Conservation (phyloP, 1,284 basidiomycete genomes). For the Stereum hirsutum region DNA sequence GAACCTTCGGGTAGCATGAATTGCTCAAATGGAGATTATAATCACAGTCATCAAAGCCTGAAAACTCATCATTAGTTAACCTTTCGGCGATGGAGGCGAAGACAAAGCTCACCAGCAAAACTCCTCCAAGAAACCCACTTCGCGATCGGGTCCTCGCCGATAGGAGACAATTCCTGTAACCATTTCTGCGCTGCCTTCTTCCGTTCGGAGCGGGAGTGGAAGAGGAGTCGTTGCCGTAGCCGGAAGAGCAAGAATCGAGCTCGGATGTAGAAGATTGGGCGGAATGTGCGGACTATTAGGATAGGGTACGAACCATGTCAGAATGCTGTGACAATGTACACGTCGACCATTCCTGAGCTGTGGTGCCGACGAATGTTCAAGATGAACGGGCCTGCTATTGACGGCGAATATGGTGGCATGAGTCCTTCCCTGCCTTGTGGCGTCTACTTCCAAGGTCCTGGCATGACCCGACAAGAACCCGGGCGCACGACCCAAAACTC, state of each 20-base stretch:
- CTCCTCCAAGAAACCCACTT: slow-evolving; percentile 27
- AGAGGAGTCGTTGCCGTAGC: slow-evolving; percentile 28
- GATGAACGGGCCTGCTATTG: no score
- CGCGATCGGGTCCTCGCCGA: slow-evolving; percentile 51
- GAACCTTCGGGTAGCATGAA: slow-evolving; percentile 66
- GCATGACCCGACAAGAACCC: no score
- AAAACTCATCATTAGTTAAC: neutral
- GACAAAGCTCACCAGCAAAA: slow-evolving; percentile 44
- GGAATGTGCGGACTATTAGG: slow-evolving; percentile 45
- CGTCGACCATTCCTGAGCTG: no score
- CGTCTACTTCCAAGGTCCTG: no score
- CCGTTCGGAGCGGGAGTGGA: slow-evolving; percentile 25
- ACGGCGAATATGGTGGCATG: no score
- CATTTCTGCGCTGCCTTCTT: slow-evolving; percentile 25
- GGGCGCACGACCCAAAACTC: no score
- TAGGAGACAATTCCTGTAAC: slow-evolving; percentile 36
- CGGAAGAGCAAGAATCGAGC: slow-evolving; percentile 26
- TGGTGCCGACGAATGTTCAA: no score
- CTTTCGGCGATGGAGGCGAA: slow-evolving; percentile 18
- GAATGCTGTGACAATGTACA: neutral
- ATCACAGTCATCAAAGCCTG: slow-evolving; percentile 63
- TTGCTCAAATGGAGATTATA: slow-evolving; percentile 69
- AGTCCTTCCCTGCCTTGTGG: no score
- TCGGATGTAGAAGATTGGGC: slow-evolving; percentile 32
- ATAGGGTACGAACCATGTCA: neutral